Conservation (phyloP, 2,329 filamentous ascomycete genomes). For the Beauveria caledonica region DNA sequence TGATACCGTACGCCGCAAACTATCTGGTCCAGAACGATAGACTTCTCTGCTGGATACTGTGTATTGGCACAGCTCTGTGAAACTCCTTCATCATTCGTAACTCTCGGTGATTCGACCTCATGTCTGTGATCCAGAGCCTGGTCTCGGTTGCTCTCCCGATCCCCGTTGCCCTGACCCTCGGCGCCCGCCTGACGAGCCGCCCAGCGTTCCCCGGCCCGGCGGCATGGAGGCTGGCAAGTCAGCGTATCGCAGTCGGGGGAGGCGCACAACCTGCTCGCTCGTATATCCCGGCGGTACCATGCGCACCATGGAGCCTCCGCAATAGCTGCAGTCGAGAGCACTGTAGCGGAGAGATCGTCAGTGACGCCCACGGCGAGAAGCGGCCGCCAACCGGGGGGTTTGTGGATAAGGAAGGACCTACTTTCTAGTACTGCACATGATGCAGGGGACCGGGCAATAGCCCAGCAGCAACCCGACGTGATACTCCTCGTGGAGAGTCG, state of each 20-base stretch:
- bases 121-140: not conserved
- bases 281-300: constrained; percentile 10
- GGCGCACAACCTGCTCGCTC: constrained; percentile 7
- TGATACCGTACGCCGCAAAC: not conserved
- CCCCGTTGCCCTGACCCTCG: not conserved
- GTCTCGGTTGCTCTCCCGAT: not conserved
- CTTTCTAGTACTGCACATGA: constrained; percentile 8
- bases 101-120: too few relatives aligned
- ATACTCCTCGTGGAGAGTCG: constrained; percentile 1
- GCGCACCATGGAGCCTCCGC: constrained; percentile 8
- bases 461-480: constrained; percentile 4
- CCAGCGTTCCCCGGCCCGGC: not conserved
- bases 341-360: not conserved
- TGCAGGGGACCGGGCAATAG: constrained; percentile 7
- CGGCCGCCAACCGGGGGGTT: too few relatives aligned
- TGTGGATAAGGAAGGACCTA: not conserved
- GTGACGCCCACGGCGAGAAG: not conserved
- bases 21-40: not conserved
- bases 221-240: constrained; percentile 1
- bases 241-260: constrained; percentile 4
- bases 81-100: not conserved
- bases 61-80: not conserved
- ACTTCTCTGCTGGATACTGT: not conserved
- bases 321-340: constrained; percentile 4
- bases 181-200: not conserved